Conservation (phyloP, 495 filamentous ascomycete species). For the Pyronema omphalodes region DNA sequence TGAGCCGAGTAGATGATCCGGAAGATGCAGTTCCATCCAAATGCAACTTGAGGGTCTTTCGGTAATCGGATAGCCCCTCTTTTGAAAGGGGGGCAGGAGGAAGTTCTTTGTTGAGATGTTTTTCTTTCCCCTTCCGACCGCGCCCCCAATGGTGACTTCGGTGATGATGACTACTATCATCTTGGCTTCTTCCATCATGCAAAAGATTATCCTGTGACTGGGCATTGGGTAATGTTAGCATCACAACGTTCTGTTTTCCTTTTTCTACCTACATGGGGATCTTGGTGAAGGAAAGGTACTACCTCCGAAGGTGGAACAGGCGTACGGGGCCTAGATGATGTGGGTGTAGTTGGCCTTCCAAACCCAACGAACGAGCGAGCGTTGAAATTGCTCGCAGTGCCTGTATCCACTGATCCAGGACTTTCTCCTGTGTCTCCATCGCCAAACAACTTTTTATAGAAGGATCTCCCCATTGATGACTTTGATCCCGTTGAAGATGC, state of each 20-base stretch:
- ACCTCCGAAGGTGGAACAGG: slow-evolving; percentile 86
- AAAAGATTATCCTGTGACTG: slow-evolving; percentile 57
- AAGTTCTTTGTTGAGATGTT: slow-evolving; percentile 22
- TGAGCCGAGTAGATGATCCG: slow-evolving; percentile 20
- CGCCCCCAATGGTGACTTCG: slow-evolving; percentile 23
- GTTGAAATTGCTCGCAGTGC: slow-evolving; percentile 39
- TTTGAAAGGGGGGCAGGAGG: slow-evolving; percentile 11
- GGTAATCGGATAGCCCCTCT: slow-evolving; percentile 5
- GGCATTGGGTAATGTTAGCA: slow-evolving; percentile 26
- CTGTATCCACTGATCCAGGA: slow-evolving; percentile 38
- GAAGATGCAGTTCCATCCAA: slow-evolving; percentile 22
- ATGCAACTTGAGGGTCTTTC: slow-evolving; percentile 17
- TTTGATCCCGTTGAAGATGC: slow-evolving; percentile 83
- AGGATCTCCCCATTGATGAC: slow-evolving; percentile 43
- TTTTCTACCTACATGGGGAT: slow-evolving; percentile 44
- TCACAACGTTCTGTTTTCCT: slow-evolving; percentile 5
- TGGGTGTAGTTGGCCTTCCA: slow-evolving; percentile 37
- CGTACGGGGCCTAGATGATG: slow-evolving; percentile 52
- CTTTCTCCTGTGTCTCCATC: slow-evolving; percentile 60
- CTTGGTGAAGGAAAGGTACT: slow-evolving; percentile 89
- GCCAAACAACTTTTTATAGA: slow-evolving; percentile 72
- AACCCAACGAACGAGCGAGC: slow-evolving; percentile 37
- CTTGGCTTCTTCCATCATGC: slow-evolving; percentile 30
- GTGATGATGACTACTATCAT: background rate
- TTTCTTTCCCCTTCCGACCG: slow-evolving; percentile 40